These are phyloP conservation scores for Trichoderma arundinaceum DNA, from an alignment of 2,329 filamentous ascomycete genomes.

Conservation along the genomic window DNA sequence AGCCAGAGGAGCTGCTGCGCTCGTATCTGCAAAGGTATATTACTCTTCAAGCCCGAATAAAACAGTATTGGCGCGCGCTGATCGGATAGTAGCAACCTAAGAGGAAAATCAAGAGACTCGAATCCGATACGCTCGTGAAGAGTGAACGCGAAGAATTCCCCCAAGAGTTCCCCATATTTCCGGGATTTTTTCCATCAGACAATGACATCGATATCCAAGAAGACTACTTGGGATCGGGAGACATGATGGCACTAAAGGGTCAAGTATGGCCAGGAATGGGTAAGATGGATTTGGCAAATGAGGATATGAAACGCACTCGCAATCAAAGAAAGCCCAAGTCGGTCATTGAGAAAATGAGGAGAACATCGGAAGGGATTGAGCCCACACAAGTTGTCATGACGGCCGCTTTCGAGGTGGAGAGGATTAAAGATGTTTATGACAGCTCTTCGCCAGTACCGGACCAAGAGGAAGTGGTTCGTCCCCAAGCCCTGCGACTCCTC, in stretches of 20 bases:
- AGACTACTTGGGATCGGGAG: conserved; percentile 38
- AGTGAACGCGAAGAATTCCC: conserved; percentile 40
- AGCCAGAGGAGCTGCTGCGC: conserved; percentile 37
- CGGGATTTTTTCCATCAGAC: conserved; percentile 40
- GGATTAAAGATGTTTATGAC: conserved; percentile 64
- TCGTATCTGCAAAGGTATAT: conserved; percentile 37
- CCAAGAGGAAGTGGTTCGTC: conserved; percentile 52
- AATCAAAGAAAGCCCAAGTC: conserved; percentile 80
- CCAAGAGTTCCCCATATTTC: conserved; percentile 40
- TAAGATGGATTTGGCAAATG: conserved; percentile 79
- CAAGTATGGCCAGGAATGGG: conserved; percentile 79
- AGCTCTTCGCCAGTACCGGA: conserved; percentile 56
- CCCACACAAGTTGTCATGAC: conserved; percentile 70
- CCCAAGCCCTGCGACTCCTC: not conserved
- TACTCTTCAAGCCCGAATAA: not conserved
- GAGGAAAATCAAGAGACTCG: conserved; percentile 41
- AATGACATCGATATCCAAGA: conserved; percentile 42
- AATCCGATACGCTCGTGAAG: conserved; percentile 36
- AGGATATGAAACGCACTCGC: conserved; percentile 72
- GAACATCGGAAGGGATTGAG: conserved; percentile 67
- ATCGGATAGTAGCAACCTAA: conserved; percentile 24
- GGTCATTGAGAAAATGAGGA: conserved; percentile 69
- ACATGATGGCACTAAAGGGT: conserved; percentile 65
- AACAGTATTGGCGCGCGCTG: not conserved
- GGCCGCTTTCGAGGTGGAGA: conserved; percentile 55